Base-by-base conservation (phyloP, 805 yeast species). In the Ogataea minuta region DNA sequence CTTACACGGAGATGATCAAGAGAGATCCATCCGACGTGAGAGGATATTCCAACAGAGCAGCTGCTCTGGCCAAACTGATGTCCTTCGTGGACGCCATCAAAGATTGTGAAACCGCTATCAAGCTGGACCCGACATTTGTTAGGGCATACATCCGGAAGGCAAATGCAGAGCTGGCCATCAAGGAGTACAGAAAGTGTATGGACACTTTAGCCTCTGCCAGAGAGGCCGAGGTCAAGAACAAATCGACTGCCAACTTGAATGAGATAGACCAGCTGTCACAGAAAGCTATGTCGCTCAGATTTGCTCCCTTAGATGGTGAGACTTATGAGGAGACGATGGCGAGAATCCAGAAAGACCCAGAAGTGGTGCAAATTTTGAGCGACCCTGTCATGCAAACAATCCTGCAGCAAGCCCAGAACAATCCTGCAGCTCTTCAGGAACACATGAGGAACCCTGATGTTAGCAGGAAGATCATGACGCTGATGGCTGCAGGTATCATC, bases 131-230 rank as follows among this genome's bases (percentile, higher is more conserved):
- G 31, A 66, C 70, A 14, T 93, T 93, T 65, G 73, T 91, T 57
- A 85, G 96, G 70, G 99, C 98, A 3, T 93, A 90, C 64, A 85
- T 93, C 50, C 83, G 99, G 70, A 93, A 93, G 72, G 98, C 99
- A 26, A 86, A 81, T 50, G 96, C 96, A 13, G 88, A 84, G 69
- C 75, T 89, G 59, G 90, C 95, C 26, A 83, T 88, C 76, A 84
- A 83, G 64, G 96, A 93, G 60, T 91, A 76, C 68, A 71, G 85
- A 36, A 76, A 77, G 53, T 86, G 90, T 46, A 71, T 86, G 57
- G 95, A 86, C 54, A 87, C 96, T 10, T 72, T 93, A 50, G 79
- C 79, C 36, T 72, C 57, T 11, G 99, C 95, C 7, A 81, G 91
- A 55, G 76, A 74, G 23, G 77, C 79, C 57, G 98, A 90, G 64